Conservation (phyloP, 2,329 filamentous ascomycete genomes). For the Fusarium continuum region DNA sequence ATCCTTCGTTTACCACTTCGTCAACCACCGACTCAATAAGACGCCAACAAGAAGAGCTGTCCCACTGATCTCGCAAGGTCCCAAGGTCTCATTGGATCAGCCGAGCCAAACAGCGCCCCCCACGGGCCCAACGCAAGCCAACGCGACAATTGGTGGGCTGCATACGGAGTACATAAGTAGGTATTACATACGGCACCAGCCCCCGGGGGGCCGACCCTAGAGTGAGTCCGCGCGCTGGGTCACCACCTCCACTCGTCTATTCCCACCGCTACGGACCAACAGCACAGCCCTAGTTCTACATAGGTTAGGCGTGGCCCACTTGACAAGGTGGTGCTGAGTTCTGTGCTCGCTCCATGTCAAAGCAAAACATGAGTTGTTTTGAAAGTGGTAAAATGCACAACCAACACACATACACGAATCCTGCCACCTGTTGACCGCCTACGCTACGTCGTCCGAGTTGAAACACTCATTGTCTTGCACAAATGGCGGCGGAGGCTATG, state of each 20-base stretch:
- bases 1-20: constrained; percentile 25
- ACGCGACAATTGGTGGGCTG: constrained; percentile 22
- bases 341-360: constrained; percentile 23
- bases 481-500: neutral
- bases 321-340: neutral
- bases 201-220: constrained; percentile 40
- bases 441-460: constrained; percentile 6
- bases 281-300: constrained; percentile 23
- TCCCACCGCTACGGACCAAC: constrained; percentile 39
- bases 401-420: constrained; percentile 28
- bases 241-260: constrained; percentile 30
- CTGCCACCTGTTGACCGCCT: constrained; percentile 12
- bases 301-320: constrained; percentile 18
- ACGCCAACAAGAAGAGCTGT: constrained; percentile 22
- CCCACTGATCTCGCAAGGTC: constrained; percentile 35
- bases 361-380: constrained; percentile 32
- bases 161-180: too few species aligned
- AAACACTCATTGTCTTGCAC: neutral
- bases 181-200: constrained; percentile 29
- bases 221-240: constrained; percentile 20
- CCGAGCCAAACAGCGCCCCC: constrained; percentile 32
- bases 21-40: constrained; percentile 29
- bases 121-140: constrained; percentile 10
- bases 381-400: constrained; percentile 5
- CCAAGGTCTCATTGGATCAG: constrained; percentile 15